These are phyloP conservation scores for Penicillium parvum DNA, from an alignment of 495 filamentous ascomycete species.

Conservation along the genomic window DNA sequence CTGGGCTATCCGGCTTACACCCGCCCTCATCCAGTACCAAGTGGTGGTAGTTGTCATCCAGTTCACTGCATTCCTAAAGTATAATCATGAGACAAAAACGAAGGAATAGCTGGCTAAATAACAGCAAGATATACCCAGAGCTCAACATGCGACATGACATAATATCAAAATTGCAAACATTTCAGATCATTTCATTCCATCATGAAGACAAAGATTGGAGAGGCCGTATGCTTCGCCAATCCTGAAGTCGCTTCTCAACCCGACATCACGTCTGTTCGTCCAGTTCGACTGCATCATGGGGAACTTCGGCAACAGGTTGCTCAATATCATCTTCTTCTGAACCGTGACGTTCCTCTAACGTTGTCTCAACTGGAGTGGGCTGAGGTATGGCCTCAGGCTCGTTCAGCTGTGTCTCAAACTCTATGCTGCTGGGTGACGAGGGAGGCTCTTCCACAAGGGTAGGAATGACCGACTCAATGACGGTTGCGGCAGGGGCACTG, in stretches of 20 bases:
- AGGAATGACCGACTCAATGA: not conserved
- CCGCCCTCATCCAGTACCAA: constrained; percentile 21
- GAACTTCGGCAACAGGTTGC: not conserved
- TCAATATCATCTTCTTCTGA: not conserved
- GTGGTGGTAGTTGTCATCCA: constrained; percentile 29
- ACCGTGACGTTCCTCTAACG: not conserved
- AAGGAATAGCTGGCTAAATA: constrained; percentile 13
- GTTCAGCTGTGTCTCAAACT: not conserved
- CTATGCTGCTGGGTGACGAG: not conserved
- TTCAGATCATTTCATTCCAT: constrained; percentile 23
- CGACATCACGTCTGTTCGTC: too few relatives aligned
- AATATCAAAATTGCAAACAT: constrained; percentile 6
- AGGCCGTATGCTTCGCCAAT: not conserved
- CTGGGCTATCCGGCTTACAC: constrained; percentile 29
- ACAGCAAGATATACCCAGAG: constrained; percentile 8
- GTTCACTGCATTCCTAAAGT: too few relatives aligned
- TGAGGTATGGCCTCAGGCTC: not conserved
- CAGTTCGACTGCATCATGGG: not conserved
- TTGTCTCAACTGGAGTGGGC: not conserved
- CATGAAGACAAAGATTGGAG: constrained; percentile 10
- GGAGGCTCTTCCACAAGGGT: not conserved
- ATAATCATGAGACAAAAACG: constrained; percentile 5
- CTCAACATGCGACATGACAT: not conserved
- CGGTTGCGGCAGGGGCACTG: too few relatives aligned
- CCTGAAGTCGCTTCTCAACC: not conserved